Percentiles rank a stretch among this genome's conserved stretches.
phyloP scores from a whole-genome alignment of 805 yeast species.

The Candida succiphila region DNA sequence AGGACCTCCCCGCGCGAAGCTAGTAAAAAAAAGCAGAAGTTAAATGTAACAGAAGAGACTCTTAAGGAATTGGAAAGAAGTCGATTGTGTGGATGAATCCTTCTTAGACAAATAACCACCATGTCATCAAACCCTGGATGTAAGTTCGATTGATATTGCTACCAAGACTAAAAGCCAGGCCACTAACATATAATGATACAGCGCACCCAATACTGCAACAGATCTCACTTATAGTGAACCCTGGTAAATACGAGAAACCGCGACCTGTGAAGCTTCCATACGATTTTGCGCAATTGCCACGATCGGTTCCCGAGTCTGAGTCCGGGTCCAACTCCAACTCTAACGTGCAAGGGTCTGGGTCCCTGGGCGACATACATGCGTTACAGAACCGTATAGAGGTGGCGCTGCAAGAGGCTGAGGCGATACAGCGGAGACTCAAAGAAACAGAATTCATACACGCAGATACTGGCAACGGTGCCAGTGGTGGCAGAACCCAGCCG shows the following conservation, averaged over 20 bases:
- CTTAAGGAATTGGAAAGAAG: no score
- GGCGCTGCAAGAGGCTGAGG: neutral
- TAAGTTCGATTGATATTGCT: no score
- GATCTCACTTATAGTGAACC: conserved; percentile 17
- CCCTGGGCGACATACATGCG: neutral
- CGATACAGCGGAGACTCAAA: neutral
- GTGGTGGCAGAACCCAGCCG: neutral
- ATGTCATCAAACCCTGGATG: no score
- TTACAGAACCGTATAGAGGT: neutral
- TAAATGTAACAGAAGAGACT: no score
- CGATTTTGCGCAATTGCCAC: conserved; percentile 10
- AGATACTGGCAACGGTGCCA: no score
- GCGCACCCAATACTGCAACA: conserved; percentile 15
- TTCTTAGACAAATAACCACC: no score
- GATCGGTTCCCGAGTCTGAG: neutral
- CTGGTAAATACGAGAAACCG: conserved; percentile 14
- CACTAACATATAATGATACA: neutral
- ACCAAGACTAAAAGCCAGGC: neutral
- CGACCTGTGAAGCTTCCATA: conserved; percentile 16
- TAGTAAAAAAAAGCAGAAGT: no score
- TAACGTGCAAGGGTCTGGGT: no score
- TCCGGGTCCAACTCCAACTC: conserved; percentile 3
- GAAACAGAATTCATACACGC: no score
- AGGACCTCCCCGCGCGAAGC: no score
- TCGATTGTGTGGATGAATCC: no score